Evolutionary conservation across 306 rosid genomes (phyloP), one percentile per base, ranked within the genome.

Genomic region (Oxytropis ochrocephala): DNA sequence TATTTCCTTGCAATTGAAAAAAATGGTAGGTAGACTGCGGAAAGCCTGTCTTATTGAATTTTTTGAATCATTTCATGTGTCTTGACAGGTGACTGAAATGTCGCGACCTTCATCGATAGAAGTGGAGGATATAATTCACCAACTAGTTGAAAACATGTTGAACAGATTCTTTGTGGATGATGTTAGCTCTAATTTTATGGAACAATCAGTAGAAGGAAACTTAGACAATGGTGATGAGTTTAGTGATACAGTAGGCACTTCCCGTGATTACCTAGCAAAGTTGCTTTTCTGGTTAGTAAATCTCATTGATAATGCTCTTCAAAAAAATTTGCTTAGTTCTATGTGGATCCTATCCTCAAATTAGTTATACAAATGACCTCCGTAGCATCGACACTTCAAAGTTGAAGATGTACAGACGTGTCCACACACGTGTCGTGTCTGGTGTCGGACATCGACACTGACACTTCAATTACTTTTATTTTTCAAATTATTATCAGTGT

Each of bases 231-330:
- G 64, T 53, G 79, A 83, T 33, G 91, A 84, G 75, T 54, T 77
- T 59, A 74, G 80, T 78, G 79, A 83, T 43, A 68, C 79, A 21
- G 57, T 84, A 50, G 88, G 75, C 75, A 82, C 92, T 71, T 87
- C 96, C 11, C 95, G 99, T 1, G 99, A 95, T 80, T 87, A 91
- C 84, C 92, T 95, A 43, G 99, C 99, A 8, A 95, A 89, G 85
- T 81, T 95, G 64, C 96, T 95, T 84, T 95, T 91, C 89, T 95
- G 99, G 99, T 95, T 52, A 84, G 95, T 77, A 55, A 48, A 65
- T 68, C 44, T 41, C 68, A 16, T 64, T 63, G 17, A 32, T 69
- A 17, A 46, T 16, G 17, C 49, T 24, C 78, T 77, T 64, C 42
- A 9, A 55, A 63, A 58, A 29, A 6, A 48, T 12, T 12, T 41